Evolutionary conservation across 805 yeast species (phyloP), one percentile per base, ranked within the genome.

Genomic region (Pichia cephalocereana): DNA sequence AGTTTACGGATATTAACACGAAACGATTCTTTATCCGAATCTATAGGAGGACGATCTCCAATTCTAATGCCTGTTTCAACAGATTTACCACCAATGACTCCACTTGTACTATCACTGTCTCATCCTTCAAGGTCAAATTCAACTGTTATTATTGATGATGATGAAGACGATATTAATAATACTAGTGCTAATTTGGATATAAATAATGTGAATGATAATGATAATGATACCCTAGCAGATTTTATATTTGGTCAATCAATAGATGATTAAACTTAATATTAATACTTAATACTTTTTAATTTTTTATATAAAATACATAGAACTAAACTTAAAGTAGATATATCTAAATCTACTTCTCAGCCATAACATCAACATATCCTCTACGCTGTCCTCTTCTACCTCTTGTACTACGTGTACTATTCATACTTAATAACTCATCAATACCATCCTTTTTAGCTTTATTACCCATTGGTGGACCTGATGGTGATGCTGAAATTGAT

Each of bases 351-450:
- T 38, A 45, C n/a, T 52, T 53, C 38, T 61, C 58, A 15, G 63
- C 59, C 83, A 82, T 77, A 8, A 82, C 83, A 61, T 83, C 84
- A 42, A 83, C 86, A 57, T 83, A 83, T 6, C 79, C 71, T 54
- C 70, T 65, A 45, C 76, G 67, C n/a, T 75, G 74, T 10, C 82
- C 82, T 58, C 83, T 71, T 46, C 74, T 75, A 11, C 69, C 61
- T 52, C 69, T 72, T 57, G 72, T 72, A 53, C 70, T 65, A 46
- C 48, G 41, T 15, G 60, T 55, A 0, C 71, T 65, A 23, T 59
- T 55, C 52, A 62, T 53, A 15, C 55, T 54, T 46, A 61, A 41
- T 38, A 60, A 49, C 38, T 63, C 68, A 46, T 65, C 65, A 46
- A 64, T 59, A 40, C 51, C 53, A 42, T 58, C 62, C 11, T 56